phyloP scores from a whole-genome alignment of 768 basidiomycete species.

The Phaffia australis region DNA sequence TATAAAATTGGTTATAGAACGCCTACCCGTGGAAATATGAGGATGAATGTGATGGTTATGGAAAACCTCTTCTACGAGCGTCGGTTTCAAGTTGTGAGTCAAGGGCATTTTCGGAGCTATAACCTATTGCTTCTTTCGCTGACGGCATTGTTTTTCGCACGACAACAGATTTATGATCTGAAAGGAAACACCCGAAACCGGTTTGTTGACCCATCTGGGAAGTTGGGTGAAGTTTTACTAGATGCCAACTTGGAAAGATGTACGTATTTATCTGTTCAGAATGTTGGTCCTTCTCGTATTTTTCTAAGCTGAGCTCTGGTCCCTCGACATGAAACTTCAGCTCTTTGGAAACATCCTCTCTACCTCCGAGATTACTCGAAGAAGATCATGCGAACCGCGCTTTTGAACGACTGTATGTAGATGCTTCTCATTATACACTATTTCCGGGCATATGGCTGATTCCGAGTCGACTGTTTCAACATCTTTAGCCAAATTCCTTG shows the following conservation, averaged over 20 bases:
- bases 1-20: conserved; percentile 88
- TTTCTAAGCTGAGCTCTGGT: background rate
- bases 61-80: conserved; percentile 83
- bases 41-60: conserved; percentile 96
- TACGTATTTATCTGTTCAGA: conserved; percentile 40
- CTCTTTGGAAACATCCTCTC: conserved; percentile 53
- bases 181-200: conserved; percentile 94
- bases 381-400: conserved; percentile 73
- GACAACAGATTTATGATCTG: conserved; percentile 78
- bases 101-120: background rate
- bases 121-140: background rate
- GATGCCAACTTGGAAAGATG: conserved; percentile 94
- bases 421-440: too few species aligned
- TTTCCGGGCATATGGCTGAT: background rate
- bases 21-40: conserved; percentile 66
- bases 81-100: conserved; percentile 65
- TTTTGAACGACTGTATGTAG: conserved; percentile 68
- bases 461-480: too few species aligned
- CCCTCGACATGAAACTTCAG: background rate
- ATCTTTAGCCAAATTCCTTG: conserved; percentile 34
- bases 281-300: background rate
- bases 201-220: conserved; percentile 77
- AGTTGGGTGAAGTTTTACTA: conserved; percentile 83
- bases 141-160: background rate
- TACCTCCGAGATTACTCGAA: conserved; percentile 96